A percentile compares a stretch with the other conserved stretches of the same genome.
Conservation (phyloP, 768 basidiomycete species). For the Suillus luteus region DNA sequence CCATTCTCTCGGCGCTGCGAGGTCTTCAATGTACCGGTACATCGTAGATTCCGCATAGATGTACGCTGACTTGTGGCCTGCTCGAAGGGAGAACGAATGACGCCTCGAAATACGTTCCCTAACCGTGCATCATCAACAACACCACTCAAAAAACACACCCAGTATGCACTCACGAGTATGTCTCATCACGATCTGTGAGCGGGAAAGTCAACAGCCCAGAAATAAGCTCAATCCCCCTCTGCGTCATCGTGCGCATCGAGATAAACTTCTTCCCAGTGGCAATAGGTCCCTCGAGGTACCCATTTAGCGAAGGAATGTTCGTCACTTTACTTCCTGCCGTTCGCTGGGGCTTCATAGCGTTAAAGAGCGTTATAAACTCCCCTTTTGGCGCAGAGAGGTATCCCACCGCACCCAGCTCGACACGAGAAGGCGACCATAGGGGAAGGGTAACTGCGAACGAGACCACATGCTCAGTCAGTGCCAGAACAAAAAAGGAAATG, state of each 20-base stretch:
- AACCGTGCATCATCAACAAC: conserved; percentile 42
- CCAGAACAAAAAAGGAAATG: background rate
- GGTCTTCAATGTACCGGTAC: conserved; percentile 63
- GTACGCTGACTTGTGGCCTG: conserved; percentile 64
- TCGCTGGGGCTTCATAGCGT: conserved; percentile 54
- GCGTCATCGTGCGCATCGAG: conserved; percentile 56
- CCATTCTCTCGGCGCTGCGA: conserved; percentile 40
- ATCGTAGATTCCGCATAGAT: conserved; percentile 66
- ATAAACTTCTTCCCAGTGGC: conserved; percentile 39
- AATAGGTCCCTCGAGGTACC: conserved; percentile 54
- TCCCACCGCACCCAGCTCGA: conserved; percentile 68
- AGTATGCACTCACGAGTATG: conserved; percentile 50
- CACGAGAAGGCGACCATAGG: conserved; percentile 62
- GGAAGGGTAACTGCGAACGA: conserved; percentile 52
- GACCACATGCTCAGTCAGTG: background rate
- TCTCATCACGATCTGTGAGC: conserved; percentile 30
- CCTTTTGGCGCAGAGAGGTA: conserved; percentile 64
- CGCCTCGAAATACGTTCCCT: conserved; percentile 47
- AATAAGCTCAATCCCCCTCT: conserved; percentile 56
- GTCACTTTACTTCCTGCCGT: conserved; percentile 42
- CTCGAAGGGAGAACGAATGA: conserved; percentile 59
- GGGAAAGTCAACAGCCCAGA: conserved; percentile 52
- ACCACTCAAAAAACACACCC: conserved; percentile 46
- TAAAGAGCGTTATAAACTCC: conserved; percentile 66
- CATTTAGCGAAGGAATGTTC: conserved; percentile 55